A percentile compares a stretch with the other conserved stretches of the same genome.
These are phyloP conservation scores for Brasenia schreberi DNA, from an alignment of 164 flowering plant genomes.

Conservation along the genomic window DNA sequence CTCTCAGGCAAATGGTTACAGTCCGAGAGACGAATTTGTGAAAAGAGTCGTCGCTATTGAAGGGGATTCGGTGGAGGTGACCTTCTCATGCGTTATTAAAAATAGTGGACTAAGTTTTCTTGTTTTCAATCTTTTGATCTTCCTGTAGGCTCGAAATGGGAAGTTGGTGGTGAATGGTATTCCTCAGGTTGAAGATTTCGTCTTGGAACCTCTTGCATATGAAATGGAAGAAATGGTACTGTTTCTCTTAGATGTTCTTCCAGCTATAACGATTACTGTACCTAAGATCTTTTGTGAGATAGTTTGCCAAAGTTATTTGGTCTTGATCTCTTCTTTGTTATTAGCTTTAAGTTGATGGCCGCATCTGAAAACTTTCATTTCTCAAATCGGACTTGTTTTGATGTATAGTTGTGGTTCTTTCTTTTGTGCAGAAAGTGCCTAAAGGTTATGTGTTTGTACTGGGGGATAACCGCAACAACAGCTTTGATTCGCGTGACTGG, in stretches of 20 bases:
- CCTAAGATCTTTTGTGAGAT: too few species aligned
- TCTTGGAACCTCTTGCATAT: conserved; percentile 79
- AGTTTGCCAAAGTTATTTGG: too few species aligned
- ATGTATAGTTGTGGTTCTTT: neutral
- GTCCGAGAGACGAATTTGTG: conserved; percentile 64
- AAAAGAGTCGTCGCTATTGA: conserved; percentile 88
- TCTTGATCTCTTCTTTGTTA: too few species aligned
- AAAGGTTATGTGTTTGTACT: conserved; percentile 87
- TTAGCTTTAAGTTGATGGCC: neutral
- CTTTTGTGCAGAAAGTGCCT: conserved; percentile 64
- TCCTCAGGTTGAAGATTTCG: conserved; percentile 61
- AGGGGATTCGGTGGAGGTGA: conserved; percentile 84
- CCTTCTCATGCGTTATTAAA: conserved; percentile 2
- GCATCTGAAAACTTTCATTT: neutral
- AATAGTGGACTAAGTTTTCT: neutral
- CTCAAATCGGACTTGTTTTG: neutral
- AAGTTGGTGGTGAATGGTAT: conserved; percentile 68
- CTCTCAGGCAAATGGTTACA: conserved; percentile 57
- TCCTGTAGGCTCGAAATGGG: conserved; percentile 60
- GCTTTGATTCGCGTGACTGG: conserved; percentile 95
- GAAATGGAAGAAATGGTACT: conserved; percentile 75
- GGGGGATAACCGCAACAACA: conserved; percentile 97
- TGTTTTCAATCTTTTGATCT: neutral
- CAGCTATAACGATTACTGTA: too few species aligned
- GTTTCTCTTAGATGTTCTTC: neutral